Base-by-base conservation (phyloP, 805 yeast genomes). In the Kodamaea leandrae region DNA sequence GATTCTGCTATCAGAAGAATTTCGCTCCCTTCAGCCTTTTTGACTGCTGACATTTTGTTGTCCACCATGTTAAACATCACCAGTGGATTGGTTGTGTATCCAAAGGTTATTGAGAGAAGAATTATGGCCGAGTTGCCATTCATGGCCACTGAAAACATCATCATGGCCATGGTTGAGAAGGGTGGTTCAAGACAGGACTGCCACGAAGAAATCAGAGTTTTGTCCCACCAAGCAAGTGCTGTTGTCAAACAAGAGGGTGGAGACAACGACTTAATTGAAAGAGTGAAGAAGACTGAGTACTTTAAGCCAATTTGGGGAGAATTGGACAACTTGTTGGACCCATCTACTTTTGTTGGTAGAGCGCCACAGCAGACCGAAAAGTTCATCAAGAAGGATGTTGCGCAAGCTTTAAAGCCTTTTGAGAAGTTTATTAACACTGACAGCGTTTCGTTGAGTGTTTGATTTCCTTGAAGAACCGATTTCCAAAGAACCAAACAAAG, bases 121-220 rank as follows among this genome's bases (percentile, higher is more conserved):
- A 93, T 93, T 68, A 80, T 61, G 63, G 77, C 96, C 39, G 99
- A 93, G 70, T 76, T 93, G 60, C 99, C 99, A 54, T 93, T 93
- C 77, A 93, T 93, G 99, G 99, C 99, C 52, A 93, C 99, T 44
- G 99, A 93, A 72, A 93, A 93, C 71, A 79, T 93, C 65, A 93
- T 93, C 66, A 93, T 93, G 99, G 99, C 99, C 40, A 93, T 93
- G 97, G 99, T 93, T 44, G 95, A 89, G 69, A 83, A 84, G 64
- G 98, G 98, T 55, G 98, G 86, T 23, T 89, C 95, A 23, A 85
- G 99, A 78, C 99, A 93, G 75, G 96, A 91, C 44, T 91, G 96
- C 60, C 99, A 93, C 68, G 99, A 93, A 74, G 85, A 86, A 69
- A 90, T 93, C 69, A 83, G 99, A 69, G 98, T 93, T 21, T 76